Percentiles rank a stretch among this genome's conserved stretches.
These are phyloP conservation scores for Yamadazyma taylorii DNA, from an alignment of 1,139 yeast species.

Conservation along the genomic window DNA sequence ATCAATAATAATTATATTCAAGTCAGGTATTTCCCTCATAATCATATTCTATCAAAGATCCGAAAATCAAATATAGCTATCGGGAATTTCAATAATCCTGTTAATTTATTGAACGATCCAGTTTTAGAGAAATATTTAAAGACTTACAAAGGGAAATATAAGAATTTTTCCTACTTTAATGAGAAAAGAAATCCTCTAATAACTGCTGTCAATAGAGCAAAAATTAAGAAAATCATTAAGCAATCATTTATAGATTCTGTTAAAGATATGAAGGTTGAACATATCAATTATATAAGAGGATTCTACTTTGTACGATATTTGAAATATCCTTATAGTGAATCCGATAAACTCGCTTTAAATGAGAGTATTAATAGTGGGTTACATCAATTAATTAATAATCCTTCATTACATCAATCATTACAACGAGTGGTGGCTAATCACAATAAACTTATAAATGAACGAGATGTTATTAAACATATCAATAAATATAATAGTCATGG, in stretches of 20 bases:
- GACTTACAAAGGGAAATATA: constrained; percentile 30
- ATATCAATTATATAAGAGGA: constrained; percentile 27
- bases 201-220: constrained; percentile 35
- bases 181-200: constrained; percentile 29
- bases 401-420: constrained; percentile 1
- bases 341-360: constrained; percentile 31
- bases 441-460: background rate
- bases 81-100: constrained; percentile 31
- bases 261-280: constrained; percentile 4
- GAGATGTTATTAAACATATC: constrained; percentile 37
- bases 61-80: constrained; percentile 44
- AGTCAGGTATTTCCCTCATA: constrained; percentile 29
- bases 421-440: no score
- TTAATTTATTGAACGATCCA: constrained; percentile 29
- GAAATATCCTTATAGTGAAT: constrained; percentile 36
- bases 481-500: constrained; percentile 50
- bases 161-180: constrained; percentile 23
- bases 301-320: constrained; percentile 41
- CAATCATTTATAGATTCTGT: constrained; percentile 11
- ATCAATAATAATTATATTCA: constrained; percentile 22
- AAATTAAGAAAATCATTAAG: constrained; percentile 29
- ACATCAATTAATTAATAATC: constrained; percentile 21
- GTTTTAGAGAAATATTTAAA: constrained; percentile 22
- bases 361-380: constrained; percentile 30
- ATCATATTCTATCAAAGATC: constrained; percentile 26